A percentile compares a stretch with the other conserved stretches of the same genome.
Conservation (phyloP, 768 basidiomycete genomes). For the Mycena leptocephala region DNA sequence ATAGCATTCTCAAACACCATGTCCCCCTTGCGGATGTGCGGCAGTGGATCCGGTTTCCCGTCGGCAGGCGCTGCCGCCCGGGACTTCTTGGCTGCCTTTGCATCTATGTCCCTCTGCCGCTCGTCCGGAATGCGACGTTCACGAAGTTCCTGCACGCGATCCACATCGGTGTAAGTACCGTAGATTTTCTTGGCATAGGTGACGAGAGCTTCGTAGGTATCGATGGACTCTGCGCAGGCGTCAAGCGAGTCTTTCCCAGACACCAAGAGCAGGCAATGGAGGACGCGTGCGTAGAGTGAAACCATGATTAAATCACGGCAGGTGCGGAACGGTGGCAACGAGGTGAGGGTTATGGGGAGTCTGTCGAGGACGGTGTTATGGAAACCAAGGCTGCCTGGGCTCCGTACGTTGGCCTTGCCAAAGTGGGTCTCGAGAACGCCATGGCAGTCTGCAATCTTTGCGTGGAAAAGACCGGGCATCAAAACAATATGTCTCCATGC, state of each 20-base stretch:
- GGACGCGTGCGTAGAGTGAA: slow-evolving; percentile 45
- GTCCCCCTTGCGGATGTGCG: slow-evolving; percentile 30
- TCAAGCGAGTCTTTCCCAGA: slow-evolving; percentile 21
- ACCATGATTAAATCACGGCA: slow-evolving; percentile 47
- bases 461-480: slow-evolving; percentile 36
- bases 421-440: slow-evolving; percentile 38
- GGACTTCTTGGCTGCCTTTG: neutral
- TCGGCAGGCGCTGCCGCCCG: neutral
- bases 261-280: slow-evolving; percentile 43
- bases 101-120: neutral
- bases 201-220: slow-evolving; percentile 6
- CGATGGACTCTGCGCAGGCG: slow-evolving; percentile 1
- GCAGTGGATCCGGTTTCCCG: neutral
- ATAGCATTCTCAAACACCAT: slow-evolving; percentile 44
- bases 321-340: slow-evolving; percentile 45
- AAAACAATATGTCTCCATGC: slow-evolving; percentile 23
- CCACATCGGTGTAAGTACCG: slow-evolving; percentile 20
- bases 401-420: slow-evolving; percentile 29
- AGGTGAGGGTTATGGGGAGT: slow-evolving; percentile 43
- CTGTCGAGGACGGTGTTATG: slow-evolving; percentile 39
- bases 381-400: slow-evolving; percentile 33
- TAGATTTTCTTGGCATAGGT: slow-evolving; percentile 9
- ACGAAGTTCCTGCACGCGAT: slow-evolving; percentile 28
- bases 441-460: slow-evolving; percentile 37
- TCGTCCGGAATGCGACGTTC: slow-evolving; percentile 21